Evolutionary conservation across 192 early-diverging fungal genomes (phyloP), one percentile per base, ranked within the genome.

Genomic region (Phycomyces nitens): DNA sequence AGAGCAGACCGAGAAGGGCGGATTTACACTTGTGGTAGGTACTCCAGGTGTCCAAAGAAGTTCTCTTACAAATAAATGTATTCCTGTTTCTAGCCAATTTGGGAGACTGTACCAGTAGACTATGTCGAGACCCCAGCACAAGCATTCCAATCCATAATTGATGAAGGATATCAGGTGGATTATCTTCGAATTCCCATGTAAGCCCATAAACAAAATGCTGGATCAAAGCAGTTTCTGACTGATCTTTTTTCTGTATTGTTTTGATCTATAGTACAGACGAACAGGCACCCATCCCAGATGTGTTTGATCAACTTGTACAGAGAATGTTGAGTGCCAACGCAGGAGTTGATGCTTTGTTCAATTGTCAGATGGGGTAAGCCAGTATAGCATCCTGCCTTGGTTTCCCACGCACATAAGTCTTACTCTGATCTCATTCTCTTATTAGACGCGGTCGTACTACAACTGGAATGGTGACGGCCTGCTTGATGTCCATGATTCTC

Each of bases 361-460:
- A 88, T 50, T 88, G 86, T 66, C 86, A 88, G 65, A 88, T 88
- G 86, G 86, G 86, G 78, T 75, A 77, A 60, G 47, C n/a, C 23
- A 1, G 15, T 18, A 42, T 9, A n/a, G n/a, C n/a, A 34, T 34
- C 29, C 29, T 34, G 7, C 7, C 2, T 34, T 34, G 7, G 3
- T 34, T 34, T 34, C 29, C 20, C 16, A 24, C 18, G 21, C 40
- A 26, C 22, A 44, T 23, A 38, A 24, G 24, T 53, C 14, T 22
- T 15, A 23, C 51, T n/a, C 8, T n/a, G 47, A 43, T 18, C 11
- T 43, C 27, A 43, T 58, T 58, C 11, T 21, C 39, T 58, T 51
- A 76, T 58, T 51, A 76, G 74, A 27, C 84, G 86, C 5, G 86
- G 86, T 10, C 73, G 86, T 8, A 88, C 86, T 15, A 88, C 84